These are phyloP conservation scores for Meyerozyma smithsonii DNA, from an alignment of 1,139 yeast genomes.

Conservation along the genomic window DNA sequence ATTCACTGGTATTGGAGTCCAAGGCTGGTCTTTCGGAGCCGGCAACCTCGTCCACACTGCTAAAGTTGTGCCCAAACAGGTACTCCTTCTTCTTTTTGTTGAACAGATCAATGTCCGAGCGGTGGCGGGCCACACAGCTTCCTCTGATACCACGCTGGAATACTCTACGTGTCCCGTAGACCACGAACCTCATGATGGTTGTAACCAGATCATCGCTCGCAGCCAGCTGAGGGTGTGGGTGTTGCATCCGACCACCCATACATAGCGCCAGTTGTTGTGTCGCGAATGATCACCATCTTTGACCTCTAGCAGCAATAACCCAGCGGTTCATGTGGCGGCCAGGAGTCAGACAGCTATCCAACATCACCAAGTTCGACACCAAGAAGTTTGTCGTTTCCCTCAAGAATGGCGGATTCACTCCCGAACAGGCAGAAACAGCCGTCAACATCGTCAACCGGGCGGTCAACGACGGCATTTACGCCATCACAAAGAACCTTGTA, in stretches of 20 bases:
- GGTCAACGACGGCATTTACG: slow-evolving; percentile 74
- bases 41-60: slow-evolving; percentile 19
- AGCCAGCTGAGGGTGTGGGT: too few relatives aligned
- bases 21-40: slow-evolving; percentile 10
- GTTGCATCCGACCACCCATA: too few relatives aligned
- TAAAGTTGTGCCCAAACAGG: slow-evolving; percentile 24
- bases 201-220: neutral
- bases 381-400: slow-evolving; percentile 68
- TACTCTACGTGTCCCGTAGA: neutral
- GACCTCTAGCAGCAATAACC: neutral
- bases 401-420: slow-evolving; percentile 66
- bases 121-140: neutral
- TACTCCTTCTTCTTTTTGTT: slow-evolving; percentile 34
- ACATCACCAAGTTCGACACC: slow-evolving; percentile 66
- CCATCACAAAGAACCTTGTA: slow-evolving; percentile 72
- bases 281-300: neutral
- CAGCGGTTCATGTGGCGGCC: neutral
- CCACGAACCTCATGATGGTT: neutral
- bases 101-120: slow-evolving; percentile 30
- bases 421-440: slow-evolving; percentile 77
- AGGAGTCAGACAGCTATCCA: slow-evolving; percentile 16
- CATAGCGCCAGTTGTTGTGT: too few relatives aligned
- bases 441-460: slow-evolving; percentile 72
- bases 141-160: neutral
- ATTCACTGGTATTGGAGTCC: slow-evolving; percentile 9